These are phyloP conservation scores for Noccaea bulbosa DNA, from an alignment of 345 rosid species.

Conservation along the genomic window DNA sequence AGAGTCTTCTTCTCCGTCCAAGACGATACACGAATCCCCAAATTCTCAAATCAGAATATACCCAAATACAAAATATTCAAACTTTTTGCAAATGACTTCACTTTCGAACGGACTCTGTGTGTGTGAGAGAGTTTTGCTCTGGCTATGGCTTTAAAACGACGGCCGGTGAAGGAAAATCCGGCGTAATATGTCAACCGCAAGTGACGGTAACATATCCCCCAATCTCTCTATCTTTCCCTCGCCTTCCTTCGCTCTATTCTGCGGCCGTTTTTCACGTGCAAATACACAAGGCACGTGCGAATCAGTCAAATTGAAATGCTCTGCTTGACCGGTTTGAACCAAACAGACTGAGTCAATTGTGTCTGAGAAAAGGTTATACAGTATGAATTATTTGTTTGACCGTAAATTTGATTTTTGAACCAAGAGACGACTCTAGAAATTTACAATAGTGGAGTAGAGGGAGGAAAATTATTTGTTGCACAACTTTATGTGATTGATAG, in stretches of 20 bases:
- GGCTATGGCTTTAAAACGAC: background rate
- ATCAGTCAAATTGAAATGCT: conserved; percentile 9
- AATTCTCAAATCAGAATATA: conserved; percentile 11
- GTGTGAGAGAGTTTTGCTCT: background rate
- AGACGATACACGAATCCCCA: conserved; percentile 17
- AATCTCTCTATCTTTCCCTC: conserved; percentile 15
- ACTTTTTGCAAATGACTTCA: conserved; percentile 1
- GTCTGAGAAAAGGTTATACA: background rate
- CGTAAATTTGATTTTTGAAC: background rate
- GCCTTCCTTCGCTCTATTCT: background rate
- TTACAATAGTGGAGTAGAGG: background rate
- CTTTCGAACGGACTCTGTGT: background rate
- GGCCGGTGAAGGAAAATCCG: conserved; percentile 41
- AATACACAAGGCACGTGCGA: conserved; percentile 31
- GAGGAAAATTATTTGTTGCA: background rate
- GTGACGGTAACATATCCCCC: conserved; percentile 33
- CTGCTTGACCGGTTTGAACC: conserved; percentile 21
- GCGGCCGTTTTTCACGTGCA: conserved; percentile 31
- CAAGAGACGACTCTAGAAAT: background rate
- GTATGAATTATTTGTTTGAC: background rate
- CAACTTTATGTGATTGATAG: background rate
- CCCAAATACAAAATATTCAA: background rate
- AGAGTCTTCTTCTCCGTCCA: conserved; percentile 25
- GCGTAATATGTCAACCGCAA: conserved; percentile 38
- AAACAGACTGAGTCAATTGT: conserved; percentile 27